Evolutionary conservation across 2,329 filamentous ascomycete species (phyloP).

Genomic region (Colletotrichum eleusines): DNA sequence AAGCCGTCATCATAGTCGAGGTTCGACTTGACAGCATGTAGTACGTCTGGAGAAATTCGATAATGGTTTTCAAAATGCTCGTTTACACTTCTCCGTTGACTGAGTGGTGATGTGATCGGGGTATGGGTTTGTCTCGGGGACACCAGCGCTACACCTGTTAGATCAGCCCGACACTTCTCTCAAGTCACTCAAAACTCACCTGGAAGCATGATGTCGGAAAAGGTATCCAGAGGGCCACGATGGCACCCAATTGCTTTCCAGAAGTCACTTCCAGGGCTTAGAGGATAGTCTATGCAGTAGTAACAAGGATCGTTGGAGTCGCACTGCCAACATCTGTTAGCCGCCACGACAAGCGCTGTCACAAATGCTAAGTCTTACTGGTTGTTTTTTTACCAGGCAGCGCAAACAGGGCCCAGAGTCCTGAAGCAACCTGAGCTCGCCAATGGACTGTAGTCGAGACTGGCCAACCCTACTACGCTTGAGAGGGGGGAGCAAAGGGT

Average conservation of each 20-base stretch:
- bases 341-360: background rate
- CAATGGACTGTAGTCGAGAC: constrained; percentile 67
- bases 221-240: constrained; percentile 59
- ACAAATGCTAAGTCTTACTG: constrained; percentile 53
- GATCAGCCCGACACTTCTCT: background rate
- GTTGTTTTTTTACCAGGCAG: constrained; percentile 60
- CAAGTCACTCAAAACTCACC: constrained; percentile 51
- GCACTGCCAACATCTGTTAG: constrained; percentile 55
- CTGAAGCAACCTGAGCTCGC: constrained; percentile 64
- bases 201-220: constrained; percentile 64
- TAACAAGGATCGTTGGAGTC: constrained; percentile 63
- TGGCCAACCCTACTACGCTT: constrained; percentile 66
- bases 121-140: constrained; percentile 64
- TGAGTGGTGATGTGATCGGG: constrained; percentile 63
- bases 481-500: constrained; percentile 66
- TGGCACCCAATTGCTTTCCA: constrained; percentile 66
- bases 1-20: constrained; percentile 68
- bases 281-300: constrained; percentile 57
- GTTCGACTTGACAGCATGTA: constrained; percentile 57
- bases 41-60: constrained; percentile 54
- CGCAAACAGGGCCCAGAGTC: constrained; percentile 64
- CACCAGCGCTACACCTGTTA: constrained; percentile 53
- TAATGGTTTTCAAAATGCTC: constrained; percentile 63
- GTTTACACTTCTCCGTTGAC: constrained; percentile 63
- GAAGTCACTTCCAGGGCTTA: constrained; percentile 55